Conservation (phyloP, 1,284 basidiomycete genomes). For the Rhizoctonia solani region DNA sequence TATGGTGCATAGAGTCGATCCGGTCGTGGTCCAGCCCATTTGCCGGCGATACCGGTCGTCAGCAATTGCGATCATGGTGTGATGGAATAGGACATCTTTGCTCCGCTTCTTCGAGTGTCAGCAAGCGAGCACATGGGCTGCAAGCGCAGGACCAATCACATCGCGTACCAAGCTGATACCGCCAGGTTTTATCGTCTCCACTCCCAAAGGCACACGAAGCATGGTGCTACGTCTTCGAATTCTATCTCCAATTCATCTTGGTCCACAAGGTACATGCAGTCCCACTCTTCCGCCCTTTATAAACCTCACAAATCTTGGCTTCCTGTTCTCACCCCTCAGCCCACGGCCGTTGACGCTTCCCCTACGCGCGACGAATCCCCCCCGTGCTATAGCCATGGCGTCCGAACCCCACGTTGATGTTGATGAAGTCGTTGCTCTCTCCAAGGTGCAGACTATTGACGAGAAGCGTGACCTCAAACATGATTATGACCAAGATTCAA, state of each 20-base stretch:
- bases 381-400: slow-evolving; percentile 30
- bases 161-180: neutral
- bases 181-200: slow-evolving; percentile 13
- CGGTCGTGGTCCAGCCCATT: neutral
- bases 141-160: slow-evolving; percentile 16
- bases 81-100: slow-evolving; percentile 1
- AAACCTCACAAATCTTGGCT: neutral
- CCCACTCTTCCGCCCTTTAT: neutral
- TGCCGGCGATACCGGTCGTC: slow-evolving; percentile 18
- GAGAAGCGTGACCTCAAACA: slow-evolving; percentile 30
- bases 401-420: slow-evolving; percentile 31
- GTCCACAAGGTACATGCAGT: slow-evolving; percentile 17
- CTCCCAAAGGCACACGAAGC: slow-evolving; percentile 32
- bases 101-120: slow-evolving; percentile 19
- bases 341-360: slow-evolving; percentile 34
- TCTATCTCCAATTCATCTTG: slow-evolving; percentile 25
- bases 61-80: neutral
- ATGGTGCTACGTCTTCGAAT: slow-evolving; percentile 17
- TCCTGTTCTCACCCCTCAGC: slow-evolving; percentile 2
- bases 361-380: slow-evolving; percentile 26
- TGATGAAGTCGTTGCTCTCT: slow-evolving; percentile 26
- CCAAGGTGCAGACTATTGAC: slow-evolving; percentile 28
- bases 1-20: no score
- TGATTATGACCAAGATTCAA: neutral
- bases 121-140: slow-evolving; percentile 33